Base-by-base conservation (phyloP, 2,329 filamentous ascomycete genomes). In the Zymoseptoria crescenta region DNA sequence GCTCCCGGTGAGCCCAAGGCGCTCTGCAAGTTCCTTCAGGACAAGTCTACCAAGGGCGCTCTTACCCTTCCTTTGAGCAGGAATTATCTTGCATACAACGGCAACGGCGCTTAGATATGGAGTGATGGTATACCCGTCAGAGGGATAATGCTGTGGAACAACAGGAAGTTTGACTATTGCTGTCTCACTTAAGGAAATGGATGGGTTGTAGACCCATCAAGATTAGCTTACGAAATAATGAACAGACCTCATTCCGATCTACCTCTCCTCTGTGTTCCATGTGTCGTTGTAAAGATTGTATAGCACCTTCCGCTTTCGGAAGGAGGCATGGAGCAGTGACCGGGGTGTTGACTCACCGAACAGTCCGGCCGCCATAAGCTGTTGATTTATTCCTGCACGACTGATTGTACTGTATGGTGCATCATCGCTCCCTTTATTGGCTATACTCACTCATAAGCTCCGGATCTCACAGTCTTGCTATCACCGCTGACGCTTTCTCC, bases 21-120 rank as follows among this genome's bases (percentile, higher is more conserved):
- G 10, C 77, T 85, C 21, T 78, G 76, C 67, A 54, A 69, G 56
- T 77, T 78, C 65, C 77, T 85, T 63, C 68, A 73, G 64, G 67
- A 70, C 54, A 73, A 79, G 30, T 72, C 75, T 45, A 74, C 74
- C 59, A 75, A 73, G 62, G 73, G 73, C 58, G 72, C 72, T 59
- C 20, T 48, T 41, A 29, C 21, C n/a, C 52, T 24, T 24, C 24
- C 24, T 24, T 30, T 76, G 62, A 82, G 79, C 56, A 65, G 69
- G 66, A 84, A 85, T 75, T 67, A 75, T 59, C 74, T 86, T 56
- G 80, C 79, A 59, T 84, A 81, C 74, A 85, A 85, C 73, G 80
- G 80, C 6, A 59, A 60, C 54, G 62, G 62, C 3, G 57, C 60
- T 16, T 64, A 59, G 35, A 56, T 13, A n/a, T 10, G 29, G 4